A percentile compares a stretch with the other conserved stretches of the same genome.
Evolutionary conservation across 495 filamentous ascomycete species (phyloP).

Genomic region (Aspergillus conjunctus): DNA sequence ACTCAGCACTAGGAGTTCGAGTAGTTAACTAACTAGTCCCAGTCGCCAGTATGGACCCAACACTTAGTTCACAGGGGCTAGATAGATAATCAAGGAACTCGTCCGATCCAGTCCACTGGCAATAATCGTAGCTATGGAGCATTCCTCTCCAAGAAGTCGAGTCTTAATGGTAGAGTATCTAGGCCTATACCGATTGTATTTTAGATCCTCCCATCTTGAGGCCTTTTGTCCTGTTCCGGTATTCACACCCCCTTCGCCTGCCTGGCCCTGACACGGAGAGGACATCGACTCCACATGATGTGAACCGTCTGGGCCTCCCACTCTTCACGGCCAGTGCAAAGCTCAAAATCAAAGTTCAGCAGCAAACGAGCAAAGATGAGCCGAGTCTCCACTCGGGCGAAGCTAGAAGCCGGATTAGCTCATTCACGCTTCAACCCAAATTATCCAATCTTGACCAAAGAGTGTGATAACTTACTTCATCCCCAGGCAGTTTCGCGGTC

Average conservation of each 20-base stretch:
- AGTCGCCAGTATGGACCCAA: no score
- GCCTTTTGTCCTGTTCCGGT: not conserved
- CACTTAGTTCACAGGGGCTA: no score
- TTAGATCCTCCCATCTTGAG: no score
- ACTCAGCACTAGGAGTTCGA: no score
- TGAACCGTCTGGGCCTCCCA: conserved; percentile 3
- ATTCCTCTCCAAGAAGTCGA: no score
- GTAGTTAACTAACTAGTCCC: no score
- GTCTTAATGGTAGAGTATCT: no score
- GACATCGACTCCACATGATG: conserved; percentile 5
- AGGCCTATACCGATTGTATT: no score
- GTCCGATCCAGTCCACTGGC: no score
- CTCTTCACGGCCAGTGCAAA: conserved; percentile 1
- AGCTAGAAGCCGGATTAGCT: not conserved
- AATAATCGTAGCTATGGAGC: no score
- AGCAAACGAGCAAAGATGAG: conserved; percentile 3
- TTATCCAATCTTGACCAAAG: not conserved
- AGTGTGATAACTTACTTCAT: conserved; percentile 13
- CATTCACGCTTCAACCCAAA: not conserved
- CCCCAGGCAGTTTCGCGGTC: conserved; percentile 36
- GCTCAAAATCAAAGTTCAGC: not conserved
- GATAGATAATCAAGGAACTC: no score
- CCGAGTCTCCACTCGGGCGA: conserved; percentile 15
- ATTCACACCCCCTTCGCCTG: not conserved
- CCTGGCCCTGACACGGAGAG: not conserved